These are phyloP conservation scores for Ceratocystis papillata DNA, from an alignment of 2,329 filamentous ascomycete genomes.

Conservation along the genomic window DNA sequence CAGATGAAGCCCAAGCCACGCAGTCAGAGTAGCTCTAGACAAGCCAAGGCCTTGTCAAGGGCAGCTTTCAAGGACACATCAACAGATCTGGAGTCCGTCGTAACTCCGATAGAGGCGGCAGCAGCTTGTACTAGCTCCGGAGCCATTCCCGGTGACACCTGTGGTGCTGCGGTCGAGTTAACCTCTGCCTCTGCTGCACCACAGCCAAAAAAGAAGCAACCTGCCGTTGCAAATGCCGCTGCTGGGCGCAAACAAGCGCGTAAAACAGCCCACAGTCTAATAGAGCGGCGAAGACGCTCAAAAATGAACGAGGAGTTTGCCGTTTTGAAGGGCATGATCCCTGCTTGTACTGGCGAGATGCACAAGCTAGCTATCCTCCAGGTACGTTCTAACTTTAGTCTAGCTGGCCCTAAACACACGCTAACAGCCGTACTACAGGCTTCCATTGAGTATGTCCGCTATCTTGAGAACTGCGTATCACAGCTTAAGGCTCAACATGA, in stretches of 20 bases:
- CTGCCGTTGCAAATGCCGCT: slow-evolving; percentile 57
- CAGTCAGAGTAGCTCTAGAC: slow-evolving; percentile 22
- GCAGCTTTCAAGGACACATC: slow-evolving; percentile 21
- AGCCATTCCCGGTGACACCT: no score
- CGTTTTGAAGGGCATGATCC: slow-evolving; percentile 87
- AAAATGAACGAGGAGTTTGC: slow-evolving; percentile 99
- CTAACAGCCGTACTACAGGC: slow-evolving; percentile 44
- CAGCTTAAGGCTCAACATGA: slow-evolving; percentile 58
- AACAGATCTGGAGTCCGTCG: not conserved
- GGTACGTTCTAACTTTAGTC: slow-evolving; percentile 40
- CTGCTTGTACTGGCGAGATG: slow-evolving; percentile 93
- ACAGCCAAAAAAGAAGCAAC: slow-evolving; percentile 63
- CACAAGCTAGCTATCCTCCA: slow-evolving; percentile 93
- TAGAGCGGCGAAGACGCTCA: slow-evolving; percentile 75
- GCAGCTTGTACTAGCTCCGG: not conserved
- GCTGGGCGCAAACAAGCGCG: slow-evolving; percentile 89
- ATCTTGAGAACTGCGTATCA: slow-evolving; percentile 76
- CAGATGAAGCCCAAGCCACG: slow-evolving; percentile 69
- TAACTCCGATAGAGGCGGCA: slow-evolving; percentile 11
- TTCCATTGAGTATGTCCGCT: slow-evolving; percentile 90
- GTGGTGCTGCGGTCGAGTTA: not conserved
- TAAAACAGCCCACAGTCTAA: slow-evolving; percentile 92
- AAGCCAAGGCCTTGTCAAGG: not conserved
- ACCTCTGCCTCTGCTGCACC: slow-evolving; percentile 14
- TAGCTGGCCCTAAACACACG: not conserved